phyloP scores from a whole-genome alignment of 2,329 filamentous ascomycete species.

The Fusarium nanum region DNA sequence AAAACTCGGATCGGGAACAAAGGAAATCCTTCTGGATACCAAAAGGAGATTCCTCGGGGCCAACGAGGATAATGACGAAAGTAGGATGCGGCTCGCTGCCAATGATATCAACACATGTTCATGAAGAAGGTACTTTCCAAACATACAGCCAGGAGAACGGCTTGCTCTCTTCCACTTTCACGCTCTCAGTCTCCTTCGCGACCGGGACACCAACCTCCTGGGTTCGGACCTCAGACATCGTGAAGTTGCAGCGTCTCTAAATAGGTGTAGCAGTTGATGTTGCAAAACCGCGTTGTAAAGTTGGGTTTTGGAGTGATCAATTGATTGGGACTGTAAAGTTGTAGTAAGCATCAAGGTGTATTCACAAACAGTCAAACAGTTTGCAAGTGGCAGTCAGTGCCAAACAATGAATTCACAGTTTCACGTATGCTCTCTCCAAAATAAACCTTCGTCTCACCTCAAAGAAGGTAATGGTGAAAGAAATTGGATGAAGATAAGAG shows the following conservation, averaged over 20 bases:
- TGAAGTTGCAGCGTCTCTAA: neutral
- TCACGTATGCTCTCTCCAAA: neutral
- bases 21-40: slow-evolving; percentile 70
- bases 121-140: neutral
- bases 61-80: slow-evolving; percentile 67
- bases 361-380: slow-evolving; percentile 17
- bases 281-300: neutral
- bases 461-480: too few species aligned
- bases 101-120: slow-evolving; percentile 16
- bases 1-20: slow-evolving; percentile 63
- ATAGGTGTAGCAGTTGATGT: neutral
- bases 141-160: slow-evolving; percentile 56
- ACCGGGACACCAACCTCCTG: slow-evolving; percentile 15
- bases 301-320: neutral
- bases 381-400: neutral
- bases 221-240: slow-evolving; percentile 35
- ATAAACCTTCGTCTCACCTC: too few species aligned
- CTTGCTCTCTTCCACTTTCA: slow-evolving; percentile 27
- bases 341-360: slow-evolving; percentile 23
- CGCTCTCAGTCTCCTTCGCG: slow-evolving; percentile 20
- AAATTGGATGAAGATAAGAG: neutral
- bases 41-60: slow-evolving; percentile 64
- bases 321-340: slow-evolving; percentile 7
- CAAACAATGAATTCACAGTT: neutral
- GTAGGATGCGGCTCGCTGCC: slow-evolving; percentile 64